Base-by-base conservation (phyloP, 2,329 filamentous ascomycete genomes). In the Epichloe uncinata region DNA sequence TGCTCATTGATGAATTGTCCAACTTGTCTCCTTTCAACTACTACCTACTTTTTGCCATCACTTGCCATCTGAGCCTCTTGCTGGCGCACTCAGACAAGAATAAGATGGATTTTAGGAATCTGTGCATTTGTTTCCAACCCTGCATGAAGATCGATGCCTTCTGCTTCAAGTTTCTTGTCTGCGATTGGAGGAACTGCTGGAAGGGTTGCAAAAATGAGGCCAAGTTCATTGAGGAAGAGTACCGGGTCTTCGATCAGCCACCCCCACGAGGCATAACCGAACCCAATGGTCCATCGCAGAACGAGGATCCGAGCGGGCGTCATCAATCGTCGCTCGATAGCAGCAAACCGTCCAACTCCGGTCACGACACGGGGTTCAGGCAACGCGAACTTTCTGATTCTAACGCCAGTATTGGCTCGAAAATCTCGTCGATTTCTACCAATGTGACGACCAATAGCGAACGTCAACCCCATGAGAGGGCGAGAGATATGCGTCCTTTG, bases 21-120 rank as follows among this genome's bases (percentile, higher is more conserved):
- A 90, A 87, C 58, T 75, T 97, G n/a, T 87, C 91, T 6, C 91
- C 91, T 0, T 96, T 93, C 73, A 95, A 96, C 69, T 97, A 97
- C 69, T 96, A 97, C 63, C 83, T 97, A 13, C 81, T 97, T 5
- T 97, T 97, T 64, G 91, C 91, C 59, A 95, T 96, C 58, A 97
- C 91, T 35, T 96, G 91, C 67, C 91, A 97, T 61, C 81, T 97
- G 45, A 95, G 89, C 59, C 77, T 96, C 26, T 77, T 97, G 9
- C 82, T 95, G 58, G 89, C 87, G 1, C 91, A 95, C 65, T 85
- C 89, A 22, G 87, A 94, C 56, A 90, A 91, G 72, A 97, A 96
- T 77, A 95, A 95, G 72, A 97, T 97, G 91, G 88, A 95, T 63
- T 95, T 91, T 63, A 82, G 87, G 62, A 96, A 96, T 57, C 73